phyloP scores from a whole-genome alignment of 2,329 filamentous ascomycete species.

The Pseudocercospora eumusae region DNA sequence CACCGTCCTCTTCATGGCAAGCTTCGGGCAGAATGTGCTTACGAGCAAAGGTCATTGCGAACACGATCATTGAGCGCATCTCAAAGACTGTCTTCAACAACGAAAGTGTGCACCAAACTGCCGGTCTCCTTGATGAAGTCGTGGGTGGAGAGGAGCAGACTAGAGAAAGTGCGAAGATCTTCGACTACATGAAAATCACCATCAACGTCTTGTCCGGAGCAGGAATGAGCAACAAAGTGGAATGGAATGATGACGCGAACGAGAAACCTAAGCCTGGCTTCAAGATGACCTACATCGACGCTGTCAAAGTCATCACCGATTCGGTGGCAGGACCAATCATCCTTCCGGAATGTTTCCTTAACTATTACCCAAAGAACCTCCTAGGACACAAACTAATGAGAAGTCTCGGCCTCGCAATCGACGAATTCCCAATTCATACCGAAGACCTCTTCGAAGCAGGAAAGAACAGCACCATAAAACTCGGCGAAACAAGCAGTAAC shows the following conservation, averaged over 20 bases:
- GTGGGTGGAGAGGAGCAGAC: not conserved
- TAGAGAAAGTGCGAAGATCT: conserved; percentile 31
- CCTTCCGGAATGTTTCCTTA: conserved; percentile 33
- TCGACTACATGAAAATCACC: conserved; percentile 40
- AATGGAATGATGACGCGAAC: conserved; percentile 31
- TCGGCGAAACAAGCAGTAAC: conserved; percentile 29
- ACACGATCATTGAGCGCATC: conserved; percentile 40
- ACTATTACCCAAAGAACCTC: conserved; percentile 29
- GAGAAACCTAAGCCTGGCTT: conserved; percentile 33
- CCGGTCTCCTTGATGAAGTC: conserved; percentile 34
- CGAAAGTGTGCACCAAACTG: conserved; percentile 35
- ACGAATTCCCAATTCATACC: conserved; percentile 35
- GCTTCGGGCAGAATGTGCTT: conserved; percentile 35
- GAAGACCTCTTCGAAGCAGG: conserved; percentile 31
- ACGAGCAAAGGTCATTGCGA: conserved; percentile 36
- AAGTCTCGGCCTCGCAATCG: conserved; percentile 27
- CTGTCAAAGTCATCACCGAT: conserved; percentile 31
- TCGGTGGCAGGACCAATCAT: conserved; percentile 31
- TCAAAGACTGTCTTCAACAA: conserved; percentile 37
- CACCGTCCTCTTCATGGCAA: conserved; percentile 27
- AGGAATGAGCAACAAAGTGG: conserved; percentile 36
- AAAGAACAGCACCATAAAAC: conserved; percentile 17
- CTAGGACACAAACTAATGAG: conserved; percentile 28
- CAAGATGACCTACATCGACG: conserved; percentile 38
- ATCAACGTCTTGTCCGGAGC: conserved; percentile 39